Percentiles rank a stretch among this genome's conserved stretches.
phyloP scores from a whole-genome alignment of 2,329 filamentous ascomycete species.

The Aspergillus oerlinghausenensis region DNA sequence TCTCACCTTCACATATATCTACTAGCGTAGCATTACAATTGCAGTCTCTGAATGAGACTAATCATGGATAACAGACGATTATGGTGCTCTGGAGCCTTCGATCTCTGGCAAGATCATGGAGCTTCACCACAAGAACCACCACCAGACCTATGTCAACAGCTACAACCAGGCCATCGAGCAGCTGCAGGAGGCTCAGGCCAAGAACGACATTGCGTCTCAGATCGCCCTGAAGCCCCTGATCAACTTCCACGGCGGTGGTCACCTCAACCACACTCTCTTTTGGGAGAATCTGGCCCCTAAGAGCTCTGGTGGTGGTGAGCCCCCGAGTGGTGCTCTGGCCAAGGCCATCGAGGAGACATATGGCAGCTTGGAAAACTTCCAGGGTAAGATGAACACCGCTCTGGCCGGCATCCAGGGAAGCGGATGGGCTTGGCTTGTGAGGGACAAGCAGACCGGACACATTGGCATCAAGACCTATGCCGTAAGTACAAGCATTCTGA shows the following conservation, averaged over 20 bases:
- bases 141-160: conserved; percentile 87
- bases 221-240: conserved; percentile 57
- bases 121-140: conserved; percentile 90
- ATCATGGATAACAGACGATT: conserved; percentile 65
- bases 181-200: conserved; percentile 54
- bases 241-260: conserved; percentile 62
- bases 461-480: conserved; percentile 62
- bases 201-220: conserved; percentile 52
- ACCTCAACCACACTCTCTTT: conserved; percentile 62
- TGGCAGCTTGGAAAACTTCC: conserved; percentile 55
- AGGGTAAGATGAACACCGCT: conserved; percentile 61
- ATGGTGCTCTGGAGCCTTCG: conserved; percentile 81
- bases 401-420: conserved; percentile 62
- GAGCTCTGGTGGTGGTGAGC: conserved; percentile 58
- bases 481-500: conserved; percentile 29
- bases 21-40: background rate
- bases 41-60: conserved; percentile 1
- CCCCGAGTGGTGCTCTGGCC: conserved; percentile 54
- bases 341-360: conserved; percentile 57
- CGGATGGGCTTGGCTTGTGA: conserved; percentile 61
- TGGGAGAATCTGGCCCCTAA: conserved; percentile 65
- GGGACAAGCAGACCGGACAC: conserved; percentile 56
- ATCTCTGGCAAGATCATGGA: conserved; percentile 94
- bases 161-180: conserved; percentile 78
- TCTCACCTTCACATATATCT: background rate